These are phyloP conservation scores for Amphibolis antarctica DNA, from an alignment of 106 monocot species.

Conservation along the genomic window DNA sequence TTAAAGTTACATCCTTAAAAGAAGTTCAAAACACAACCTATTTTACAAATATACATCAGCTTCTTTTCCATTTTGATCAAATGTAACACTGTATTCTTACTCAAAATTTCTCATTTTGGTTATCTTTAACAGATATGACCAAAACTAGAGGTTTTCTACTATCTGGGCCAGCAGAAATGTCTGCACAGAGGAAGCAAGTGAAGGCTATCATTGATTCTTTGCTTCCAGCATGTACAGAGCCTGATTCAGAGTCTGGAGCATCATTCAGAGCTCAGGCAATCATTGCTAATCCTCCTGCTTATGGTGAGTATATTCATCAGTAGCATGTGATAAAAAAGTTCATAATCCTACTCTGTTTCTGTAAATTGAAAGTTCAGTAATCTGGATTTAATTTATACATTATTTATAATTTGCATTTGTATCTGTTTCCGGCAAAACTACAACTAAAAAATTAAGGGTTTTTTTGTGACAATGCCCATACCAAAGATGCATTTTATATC, in stretches of 20 bases:
- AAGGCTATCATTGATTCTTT: slow-evolving; percentile 88
- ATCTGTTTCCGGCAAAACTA: too few species aligned
- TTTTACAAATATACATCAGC: too few species aligned
- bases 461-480: too few species aligned
- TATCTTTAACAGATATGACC: slow-evolving; percentile 55
- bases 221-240: slow-evolving; percentile 91
- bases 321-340: not conserved
- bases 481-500: too few species aligned
- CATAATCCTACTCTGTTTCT: too few species aligned
- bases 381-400: not conserved
- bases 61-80: not conserved
- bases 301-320: slow-evolving; percentile 38
- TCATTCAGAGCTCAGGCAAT: slow-evolving; percentile 86
- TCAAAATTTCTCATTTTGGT: not conserved
- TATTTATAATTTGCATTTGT: not conserved
- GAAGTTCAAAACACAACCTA: too few species aligned
- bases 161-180: slow-evolving; percentile 77
- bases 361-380: too few species aligned
- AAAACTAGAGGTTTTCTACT: slow-evolving; percentile 71
- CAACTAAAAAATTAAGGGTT: too few species aligned
- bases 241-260: slow-evolving; percentile 69
- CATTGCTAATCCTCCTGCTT: slow-evolving; percentile 96
- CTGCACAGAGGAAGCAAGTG: slow-evolving; percentile 64
- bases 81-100: not conserved
- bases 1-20: too few species aligned